Evolutionary conservation across 805 yeast species (phyloP), one percentile per base, ranked within the genome.

Genomic region (Zygosaccharomyces bisporus): DNA sequence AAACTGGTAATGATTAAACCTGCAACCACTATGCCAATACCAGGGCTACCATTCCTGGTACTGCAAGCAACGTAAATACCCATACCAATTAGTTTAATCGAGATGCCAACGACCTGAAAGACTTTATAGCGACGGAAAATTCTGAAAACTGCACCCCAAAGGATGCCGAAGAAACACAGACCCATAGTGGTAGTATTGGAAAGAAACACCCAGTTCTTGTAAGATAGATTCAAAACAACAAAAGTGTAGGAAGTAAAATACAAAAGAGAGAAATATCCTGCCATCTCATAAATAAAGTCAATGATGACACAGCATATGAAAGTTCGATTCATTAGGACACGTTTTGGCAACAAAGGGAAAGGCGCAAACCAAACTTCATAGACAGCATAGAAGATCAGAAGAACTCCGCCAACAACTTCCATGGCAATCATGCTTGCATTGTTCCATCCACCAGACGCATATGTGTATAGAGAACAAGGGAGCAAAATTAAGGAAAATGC

Each of bases 341-440:
- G 55, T 45, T 53, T 63, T 14, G 74, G 73, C 54, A 67, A 58
- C 23, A 62, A 55, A 17, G 74, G 72, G 51, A 54, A 61, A 31
- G 70, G 67, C 14, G 71, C 66, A 25, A 57, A 53, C 41, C 41
- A 61, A 39, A 56, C 53, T 53, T 72, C 76, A 56, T 66, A 70
- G 18, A 68, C 32, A 4, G 56, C 57, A 45, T 64, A 71, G 6
- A 49, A 46, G 18, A 69, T 59, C 44, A 72, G 53, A 5, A 71
- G 44, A 3, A 63, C 45, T 32, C 66, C 63, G 47, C 76, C 76
- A 48, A 70, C 61, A 34, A 68, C 62, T 18, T 70, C 51, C 75
- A 72, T 69, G 23, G 70, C 75, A 48, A 73, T 72, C 56, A 73
- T 57, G 39, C 67, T 63, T 16, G 72, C 72, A 46, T 67, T 66